Percentiles rank a stretch among this genome's conserved stretches.
Evolutionary conservation across 1,284 basidiomycete genomes (phyloP).

Genomic region (Ceratorhiza oryzae-sativae): DNA sequence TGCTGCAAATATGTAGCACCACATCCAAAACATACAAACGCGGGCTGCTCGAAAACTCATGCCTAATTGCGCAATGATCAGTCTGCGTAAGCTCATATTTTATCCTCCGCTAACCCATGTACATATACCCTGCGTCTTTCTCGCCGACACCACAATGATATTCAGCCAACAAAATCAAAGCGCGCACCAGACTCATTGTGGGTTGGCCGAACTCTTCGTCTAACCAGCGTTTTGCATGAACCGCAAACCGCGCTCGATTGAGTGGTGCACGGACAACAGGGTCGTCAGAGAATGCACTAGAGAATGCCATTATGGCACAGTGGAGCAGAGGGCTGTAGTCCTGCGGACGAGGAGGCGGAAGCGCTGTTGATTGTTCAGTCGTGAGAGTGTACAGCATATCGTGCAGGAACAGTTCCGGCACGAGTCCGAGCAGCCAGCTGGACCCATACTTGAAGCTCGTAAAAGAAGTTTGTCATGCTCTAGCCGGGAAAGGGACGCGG

Average conservation of each 20-base stretch:
- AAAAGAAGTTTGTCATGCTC: conserved; percentile 16
- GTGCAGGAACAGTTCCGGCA: conserved; percentile 15
- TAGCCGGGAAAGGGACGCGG: neutral
- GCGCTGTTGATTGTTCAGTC: neutral
- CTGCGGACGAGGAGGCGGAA: neutral
- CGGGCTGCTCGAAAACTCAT: conserved; percentile 30
- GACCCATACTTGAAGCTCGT: conserved; percentile 15
- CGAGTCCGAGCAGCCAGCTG: conserved; percentile 13
- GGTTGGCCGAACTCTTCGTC: conserved; percentile 15
- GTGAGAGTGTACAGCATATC: conserved; percentile 34
- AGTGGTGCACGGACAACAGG: neutral
- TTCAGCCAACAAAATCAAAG: conserved; percentile 10
- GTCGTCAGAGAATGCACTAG: conserved; percentile 22
- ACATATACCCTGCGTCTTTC: conserved; percentile 20
- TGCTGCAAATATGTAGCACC: neutral
- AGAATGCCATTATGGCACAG: conserved; percentile 21
- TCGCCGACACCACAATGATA: conserved; percentile 26
- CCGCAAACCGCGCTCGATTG: conserved; percentile 12
- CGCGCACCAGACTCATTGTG: neutral
- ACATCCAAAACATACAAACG: conserved; percentile 45
- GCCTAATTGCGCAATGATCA: neutral
- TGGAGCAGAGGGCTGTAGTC: conserved; percentile 23
- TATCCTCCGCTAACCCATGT: conserved; percentile 16
- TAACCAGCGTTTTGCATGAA: conserved; percentile 23
- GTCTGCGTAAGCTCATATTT: too few species aligned